These are phyloP conservation scores for Dothidotthia symphoricarpi DNA, from an alignment of 2,329 filamentous ascomycete species.

Conservation along the genomic window DNA sequence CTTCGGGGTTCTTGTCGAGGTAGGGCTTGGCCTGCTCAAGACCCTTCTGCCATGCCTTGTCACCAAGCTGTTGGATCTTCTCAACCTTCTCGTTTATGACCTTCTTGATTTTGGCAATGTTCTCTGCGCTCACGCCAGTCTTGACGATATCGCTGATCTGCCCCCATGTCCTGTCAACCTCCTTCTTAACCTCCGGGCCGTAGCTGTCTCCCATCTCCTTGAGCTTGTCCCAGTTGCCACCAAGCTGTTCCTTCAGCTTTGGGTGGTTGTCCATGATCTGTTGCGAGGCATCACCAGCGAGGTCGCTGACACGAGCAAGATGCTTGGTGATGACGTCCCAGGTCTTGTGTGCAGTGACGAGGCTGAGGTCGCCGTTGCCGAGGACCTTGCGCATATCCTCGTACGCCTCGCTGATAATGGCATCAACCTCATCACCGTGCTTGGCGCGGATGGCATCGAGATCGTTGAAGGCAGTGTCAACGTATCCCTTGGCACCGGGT, in stretches of 20 bases:
- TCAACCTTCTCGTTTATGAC: conserved; percentile 69
- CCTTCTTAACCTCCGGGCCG: conserved; percentile 74
- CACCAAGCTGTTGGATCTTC: conserved; percentile 64
- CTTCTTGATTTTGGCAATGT: conserved; percentile 55
- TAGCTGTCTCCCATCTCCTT: conserved; percentile 68
- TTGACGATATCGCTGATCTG: conserved; percentile 64
- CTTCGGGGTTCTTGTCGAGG: conserved; percentile 72
- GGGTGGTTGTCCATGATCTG: conserved; percentile 74
- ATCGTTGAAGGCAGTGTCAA: conserved; percentile 69
- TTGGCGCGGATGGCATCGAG: conserved; percentile 66
- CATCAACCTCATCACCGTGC: conserved; percentile 68
- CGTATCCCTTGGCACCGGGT: conserved; percentile 66
- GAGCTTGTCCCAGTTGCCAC: conserved; percentile 65
- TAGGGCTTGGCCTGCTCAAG: conserved; percentile 69
- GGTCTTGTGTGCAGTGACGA: conserved; percentile 61
- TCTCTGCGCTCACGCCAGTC: conserved; percentile 59
- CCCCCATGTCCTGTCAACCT: conserved; percentile 68
- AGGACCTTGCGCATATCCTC: conserved; percentile 62
- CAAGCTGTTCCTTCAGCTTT: conserved; percentile 68
- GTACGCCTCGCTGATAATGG: conserved; percentile 67
- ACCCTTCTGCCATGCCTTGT: conserved; percentile 70
- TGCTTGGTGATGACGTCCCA: conserved; percentile 64
- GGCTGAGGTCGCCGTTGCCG: conserved; percentile 58
- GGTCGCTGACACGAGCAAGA: conserved; percentile 57
- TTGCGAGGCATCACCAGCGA: conserved; percentile 61